phyloP scores from a whole-genome alignment of 495 filamentous ascomycete genomes.

The Geoglossum glabrum region DNA sequence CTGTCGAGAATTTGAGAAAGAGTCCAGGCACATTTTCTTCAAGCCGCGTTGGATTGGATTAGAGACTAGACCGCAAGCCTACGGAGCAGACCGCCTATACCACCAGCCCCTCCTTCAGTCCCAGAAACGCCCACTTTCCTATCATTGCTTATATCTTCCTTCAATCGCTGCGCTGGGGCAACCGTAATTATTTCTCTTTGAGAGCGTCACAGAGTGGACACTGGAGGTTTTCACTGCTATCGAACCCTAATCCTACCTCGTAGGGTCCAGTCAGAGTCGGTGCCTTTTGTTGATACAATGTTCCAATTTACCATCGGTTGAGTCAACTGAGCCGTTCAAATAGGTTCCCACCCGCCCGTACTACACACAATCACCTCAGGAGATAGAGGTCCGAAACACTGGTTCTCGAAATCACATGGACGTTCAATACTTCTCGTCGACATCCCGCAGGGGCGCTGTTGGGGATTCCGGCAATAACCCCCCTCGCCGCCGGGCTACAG shows the following conservation, averaged over 20 bases:
- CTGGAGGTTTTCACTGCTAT: not conserved
- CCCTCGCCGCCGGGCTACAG: slow-evolving; percentile 5
- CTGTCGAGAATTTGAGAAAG: not conserved
- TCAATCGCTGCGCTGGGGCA: not conserved
- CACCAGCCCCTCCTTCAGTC: not conserved
- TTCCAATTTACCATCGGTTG: not conserved
- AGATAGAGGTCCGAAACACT: not conserved
- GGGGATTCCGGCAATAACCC: not conserved
- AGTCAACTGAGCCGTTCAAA: not conserved
- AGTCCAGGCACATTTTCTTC: not conserved
- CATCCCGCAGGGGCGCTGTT: not conserved
- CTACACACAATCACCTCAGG: not conserved
- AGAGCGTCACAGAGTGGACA: not conserved
- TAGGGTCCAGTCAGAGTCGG: not conserved
- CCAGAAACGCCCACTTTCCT: not conserved
- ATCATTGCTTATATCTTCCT: not conserved
- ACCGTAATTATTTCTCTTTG: not conserved
- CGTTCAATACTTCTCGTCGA: not conserved
- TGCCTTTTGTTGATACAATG: not conserved
- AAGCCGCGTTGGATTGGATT: not conserved
- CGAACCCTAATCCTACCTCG: not conserved
- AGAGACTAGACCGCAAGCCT: not conserved
- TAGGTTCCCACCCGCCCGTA: not conserved
- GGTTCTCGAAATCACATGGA: not conserved
- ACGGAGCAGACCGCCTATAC: not conserved